Percentiles rank a stretch among this genome's conserved stretches.
Conservation (phyloP, 176 grass and related monocot genomes). For the Eremochloa ophiuroides region DNA sequence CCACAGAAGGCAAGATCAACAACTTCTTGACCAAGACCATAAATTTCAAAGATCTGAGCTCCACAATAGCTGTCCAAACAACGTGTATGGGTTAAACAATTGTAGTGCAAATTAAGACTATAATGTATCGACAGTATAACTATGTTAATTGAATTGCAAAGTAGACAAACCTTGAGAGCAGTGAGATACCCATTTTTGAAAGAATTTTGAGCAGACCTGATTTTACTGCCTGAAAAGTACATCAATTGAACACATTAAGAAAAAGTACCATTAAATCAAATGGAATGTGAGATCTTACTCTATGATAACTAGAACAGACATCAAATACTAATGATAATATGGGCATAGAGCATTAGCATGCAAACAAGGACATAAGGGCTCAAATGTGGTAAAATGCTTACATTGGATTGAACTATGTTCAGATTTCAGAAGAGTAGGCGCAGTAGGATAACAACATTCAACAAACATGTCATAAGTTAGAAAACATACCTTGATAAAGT, state of each 20-base stretch:
- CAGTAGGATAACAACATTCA: constrained; percentile 1
- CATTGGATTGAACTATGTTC: constrained; percentile 3
- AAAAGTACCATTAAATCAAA: constrained; percentile 7
- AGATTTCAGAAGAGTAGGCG: background rate
- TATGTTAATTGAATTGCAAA: constrained; percentile 16
- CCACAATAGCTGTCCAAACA: constrained; percentile 85
- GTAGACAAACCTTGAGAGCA: constrained; percentile 96
- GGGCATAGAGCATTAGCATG: background rate
- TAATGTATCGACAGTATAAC: constrained; percentile 4
- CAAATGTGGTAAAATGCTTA: background rate
- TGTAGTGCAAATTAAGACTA: constrained; percentile 22
- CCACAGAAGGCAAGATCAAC: constrained; percentile 97
- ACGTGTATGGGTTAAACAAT: constrained; percentile 30
- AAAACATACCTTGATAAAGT: constrained; percentile 85
- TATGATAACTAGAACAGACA: background rate
- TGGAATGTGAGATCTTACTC: constrained; percentile 12
- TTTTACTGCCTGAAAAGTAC: constrained; percentile 85
- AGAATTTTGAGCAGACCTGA: constrained; percentile 97
- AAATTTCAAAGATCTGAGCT: constrained; percentile 99
- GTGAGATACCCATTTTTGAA: constrained; percentile 99
- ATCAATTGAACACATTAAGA: constrained; percentile 26
- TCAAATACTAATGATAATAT: background rate
- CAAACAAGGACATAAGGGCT: background rate
- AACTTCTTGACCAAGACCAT: constrained; percentile 95
- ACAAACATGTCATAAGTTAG: constrained; percentile 21